Percentiles rank a stretch among this genome's conserved stretches.
phyloP scores from a whole-genome alignment of 768 basidiomycete genomes.

The Rubroboletus satanas region DNA sequence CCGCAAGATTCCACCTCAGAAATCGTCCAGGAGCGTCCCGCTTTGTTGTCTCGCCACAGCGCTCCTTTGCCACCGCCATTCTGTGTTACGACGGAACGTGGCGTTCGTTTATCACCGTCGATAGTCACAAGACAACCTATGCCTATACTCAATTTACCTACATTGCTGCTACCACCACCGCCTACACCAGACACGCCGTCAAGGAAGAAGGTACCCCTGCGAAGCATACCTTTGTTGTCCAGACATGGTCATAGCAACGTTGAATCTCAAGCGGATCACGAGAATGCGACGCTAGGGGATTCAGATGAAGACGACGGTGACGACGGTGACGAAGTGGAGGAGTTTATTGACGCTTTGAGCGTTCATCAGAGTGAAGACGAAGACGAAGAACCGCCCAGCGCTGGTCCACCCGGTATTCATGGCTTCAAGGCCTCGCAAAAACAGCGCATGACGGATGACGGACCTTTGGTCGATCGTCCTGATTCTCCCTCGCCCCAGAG shows the following conservation, averaged over 20 bases:
- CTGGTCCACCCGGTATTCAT: slow-evolving; percentile 12
- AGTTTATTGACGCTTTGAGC: slow-evolving; percentile 34
- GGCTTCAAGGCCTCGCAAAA: slow-evolving; percentile 10
- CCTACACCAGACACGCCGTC: slow-evolving; percentile 10
- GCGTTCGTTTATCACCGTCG: slow-evolving; percentile 43
- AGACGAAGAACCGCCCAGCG: slow-evolving; percentile 27
- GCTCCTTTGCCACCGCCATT: slow-evolving; percentile 21
- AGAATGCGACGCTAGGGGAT: slow-evolving; percentile 17
- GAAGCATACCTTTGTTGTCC: slow-evolving; percentile 54
- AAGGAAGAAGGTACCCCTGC: slow-evolving; percentile 33
- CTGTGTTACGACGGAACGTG: slow-evolving; percentile 31
- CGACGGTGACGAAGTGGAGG: slow-evolving; percentile 33
- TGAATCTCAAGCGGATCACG: slow-evolving; percentile 24
- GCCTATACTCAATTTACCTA: slow-evolving; percentile 50
- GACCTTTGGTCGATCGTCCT: not conserved
- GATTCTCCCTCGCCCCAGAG: slow-evolving; percentile 1
- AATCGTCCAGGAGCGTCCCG: not conserved
- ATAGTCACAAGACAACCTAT: slow-evolving; percentile 42
- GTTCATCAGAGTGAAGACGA: slow-evolving; percentile 38
- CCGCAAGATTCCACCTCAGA: not conserved
- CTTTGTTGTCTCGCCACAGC: slow-evolving; percentile 8
- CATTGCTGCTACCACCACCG: slow-evolving; percentile 38
- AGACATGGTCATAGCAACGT: slow-evolving; percentile 32
- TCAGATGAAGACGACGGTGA: slow-evolving; percentile 36
- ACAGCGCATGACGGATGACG: slow-evolving; percentile 4